Percentiles rank a stretch among this genome's conserved stretches.
Evolutionary conservation across 2,329 filamentous ascomycete genomes (phyloP).

Genomic region (Hypoxylon sp.): DNA sequence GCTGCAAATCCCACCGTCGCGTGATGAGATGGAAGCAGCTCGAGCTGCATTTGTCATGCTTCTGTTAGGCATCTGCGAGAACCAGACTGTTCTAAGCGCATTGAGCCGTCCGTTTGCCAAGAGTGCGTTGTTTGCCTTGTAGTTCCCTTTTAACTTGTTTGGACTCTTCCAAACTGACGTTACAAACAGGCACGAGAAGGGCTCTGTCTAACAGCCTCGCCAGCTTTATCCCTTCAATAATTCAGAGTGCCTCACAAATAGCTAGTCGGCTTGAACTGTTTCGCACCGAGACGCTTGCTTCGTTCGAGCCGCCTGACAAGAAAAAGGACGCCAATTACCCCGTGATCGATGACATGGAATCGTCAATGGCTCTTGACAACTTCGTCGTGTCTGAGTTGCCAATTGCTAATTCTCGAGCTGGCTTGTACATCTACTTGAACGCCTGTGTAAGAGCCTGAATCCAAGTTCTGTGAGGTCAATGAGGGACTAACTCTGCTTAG

Average conservation of each 20-base stretch:
- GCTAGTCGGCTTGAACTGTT: slow-evolving; percentile 69
- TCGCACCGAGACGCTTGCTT: slow-evolving; percentile 67
- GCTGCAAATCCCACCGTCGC: slow-evolving; percentile 59
- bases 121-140: slow-evolving; percentile 57
- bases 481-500: slow-evolving; percentile 61
- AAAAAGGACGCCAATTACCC: slow-evolving; percentile 64
- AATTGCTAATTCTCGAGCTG: slow-evolving; percentile 80
- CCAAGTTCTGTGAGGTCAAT: not conserved
- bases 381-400: slow-evolving; percentile 74
- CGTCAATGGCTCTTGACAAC: slow-evolving; percentile 67
- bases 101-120: slow-evolving; percentile 67
- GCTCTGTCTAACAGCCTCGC: slow-evolving; percentile 65
- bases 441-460: slow-evolving; percentile 72
- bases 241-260: slow-evolving; percentile 69
- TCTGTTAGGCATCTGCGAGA: slow-evolving; percentile 72
- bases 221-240: slow-evolving; percentile 67
- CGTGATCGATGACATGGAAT: slow-evolving; percentile 70
- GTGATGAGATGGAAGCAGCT: slow-evolving; percentile 71
- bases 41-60: slow-evolving; percentile 75
- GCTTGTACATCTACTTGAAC: slow-evolving; percentile 87
- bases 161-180: slow-evolving; percentile 21
- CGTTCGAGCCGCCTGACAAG: slow-evolving; percentile 67
- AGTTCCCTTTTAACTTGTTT: slow-evolving; percentile 41
- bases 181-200: slow-evolving; percentile 59
- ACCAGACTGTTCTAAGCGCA: slow-evolving; percentile 65